These are phyloP conservation scores for Exophiala calicioides DNA, from an alignment of 2,329 filamentous ascomycete species.

Conservation along the genomic window DNA sequence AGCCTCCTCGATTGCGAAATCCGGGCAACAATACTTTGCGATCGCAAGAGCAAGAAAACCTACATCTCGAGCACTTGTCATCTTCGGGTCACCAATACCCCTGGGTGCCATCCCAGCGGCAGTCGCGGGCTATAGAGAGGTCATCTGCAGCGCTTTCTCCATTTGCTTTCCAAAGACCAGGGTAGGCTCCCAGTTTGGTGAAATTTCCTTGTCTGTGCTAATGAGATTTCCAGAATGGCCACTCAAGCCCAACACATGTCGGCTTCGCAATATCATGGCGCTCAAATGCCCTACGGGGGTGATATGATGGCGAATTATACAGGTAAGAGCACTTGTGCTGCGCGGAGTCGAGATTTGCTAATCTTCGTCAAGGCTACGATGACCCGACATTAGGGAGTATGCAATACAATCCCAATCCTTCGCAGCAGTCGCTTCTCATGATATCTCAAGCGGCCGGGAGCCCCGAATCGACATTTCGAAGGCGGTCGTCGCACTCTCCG, in stretches of 20 bases:
- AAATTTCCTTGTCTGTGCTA: neutral
- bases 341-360: too few species aligned
- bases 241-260: constrained; percentile 22
- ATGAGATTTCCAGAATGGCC: constrained; percentile 24
- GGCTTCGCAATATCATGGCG: constrained; percentile 13
- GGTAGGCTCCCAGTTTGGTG: constrained; percentile 17
- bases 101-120: constrained; percentile 11
- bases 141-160: constrained; percentile 6
- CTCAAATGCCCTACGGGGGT: constrained; percentile 17
- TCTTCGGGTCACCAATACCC: constrained; percentile 12
- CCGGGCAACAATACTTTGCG: constrained; percentile 5
- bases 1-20: constrained; percentile 7
- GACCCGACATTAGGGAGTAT: constrained; percentile 7
- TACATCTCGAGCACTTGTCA: constrained; percentile 2
- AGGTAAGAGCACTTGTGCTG: too few species aligned
- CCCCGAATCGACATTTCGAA: constrained; percentile 15
- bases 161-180: constrained; percentile 18
- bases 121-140: constrained; percentile 4
- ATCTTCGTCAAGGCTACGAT: constrained; percentile 14
- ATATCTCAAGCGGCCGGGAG: constrained; percentile 12
- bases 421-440: constrained; percentile 18
- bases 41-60: constrained; percentile 13
- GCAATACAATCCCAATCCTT: constrained; percentile 13
- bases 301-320: constrained; percentile 16
- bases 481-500: constrained; percentile 22